These are phyloP conservation scores for Nicotiana tabacum DNA, from an alignment of 257 asterid genomes.

Conservation along the genomic window DNA sequence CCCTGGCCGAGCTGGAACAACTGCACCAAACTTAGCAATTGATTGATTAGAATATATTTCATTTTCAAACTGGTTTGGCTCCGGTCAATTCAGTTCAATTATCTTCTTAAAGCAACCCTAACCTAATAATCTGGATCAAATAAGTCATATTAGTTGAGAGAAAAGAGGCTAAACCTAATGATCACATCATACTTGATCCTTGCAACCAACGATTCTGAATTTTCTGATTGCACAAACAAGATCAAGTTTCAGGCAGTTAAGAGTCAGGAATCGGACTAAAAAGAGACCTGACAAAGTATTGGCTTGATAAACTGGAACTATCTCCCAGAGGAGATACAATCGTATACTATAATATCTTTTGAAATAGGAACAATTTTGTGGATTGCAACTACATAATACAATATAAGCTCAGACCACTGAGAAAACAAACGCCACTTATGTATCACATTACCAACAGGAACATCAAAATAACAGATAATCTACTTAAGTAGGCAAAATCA, in stretches of 20 bases:
- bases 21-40: background rate
- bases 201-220: background rate
- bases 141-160: background rate
- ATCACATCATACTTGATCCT: background rate
- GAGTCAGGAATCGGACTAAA: background rate
- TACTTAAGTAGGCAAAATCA: background rate
- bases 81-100: background rate
- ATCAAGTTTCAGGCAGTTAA: background rate
- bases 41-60: background rate
- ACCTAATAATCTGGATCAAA: background rate
- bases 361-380: background rate
- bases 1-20: background rate
- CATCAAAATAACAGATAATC: background rate
- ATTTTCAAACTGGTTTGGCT: background rate
- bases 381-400: background rate
- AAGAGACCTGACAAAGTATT: background rate
- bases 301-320: background rate
- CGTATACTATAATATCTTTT: background rate
- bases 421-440: background rate
- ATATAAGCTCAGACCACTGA: background rate
- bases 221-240: background rate
- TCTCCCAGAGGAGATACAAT: background rate
- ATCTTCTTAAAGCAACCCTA: background rate
- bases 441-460: background rate
- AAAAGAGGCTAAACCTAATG: background rate